A percentile compares a stretch with the other conserved stretches of the same genome.
phyloP scores from a whole-genome alignment of 306 rosid species.

The Begonia loranthoides region DNA sequence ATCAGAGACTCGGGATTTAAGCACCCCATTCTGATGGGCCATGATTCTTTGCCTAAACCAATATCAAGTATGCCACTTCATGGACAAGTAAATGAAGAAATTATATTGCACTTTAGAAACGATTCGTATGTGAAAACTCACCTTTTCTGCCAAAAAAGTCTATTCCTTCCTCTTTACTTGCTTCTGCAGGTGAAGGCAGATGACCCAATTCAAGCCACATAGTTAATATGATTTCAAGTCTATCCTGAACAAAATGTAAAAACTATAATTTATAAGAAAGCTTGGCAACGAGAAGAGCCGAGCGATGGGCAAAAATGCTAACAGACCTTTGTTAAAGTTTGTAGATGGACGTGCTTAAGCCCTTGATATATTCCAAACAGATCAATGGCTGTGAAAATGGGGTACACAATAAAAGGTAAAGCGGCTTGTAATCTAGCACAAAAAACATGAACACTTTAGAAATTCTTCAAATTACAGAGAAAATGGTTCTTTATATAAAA shows the following conservation, averaged over 20 bases:
- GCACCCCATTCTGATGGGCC: constrained; percentile 83
- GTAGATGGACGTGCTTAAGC: constrained; percentile 70
- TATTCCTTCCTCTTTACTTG: constrained; percentile 67
- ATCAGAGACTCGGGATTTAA: constrained; percentile 40
- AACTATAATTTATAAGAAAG: background rate
- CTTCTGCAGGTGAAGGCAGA: constrained; percentile 78
- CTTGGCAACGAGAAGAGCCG: background rate
- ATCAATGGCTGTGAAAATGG: constrained; percentile 66
- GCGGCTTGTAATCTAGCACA: constrained; percentile 43
- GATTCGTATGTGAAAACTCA: constrained; percentile 14
- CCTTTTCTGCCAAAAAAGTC: constrained; percentile 50
- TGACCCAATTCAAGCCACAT: constrained; percentile 64
- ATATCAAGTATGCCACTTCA: background rate
- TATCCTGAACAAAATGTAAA: constrained; percentile 43
- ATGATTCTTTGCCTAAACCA: constrained; percentile 39
- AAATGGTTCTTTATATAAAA: background rate
- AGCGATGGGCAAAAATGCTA: background rate
- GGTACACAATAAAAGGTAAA: constrained; percentile 54
- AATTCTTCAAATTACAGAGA: constrained; percentile 2
- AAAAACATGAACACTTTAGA: constrained; percentile 5
- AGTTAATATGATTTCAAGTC: constrained; percentile 72
- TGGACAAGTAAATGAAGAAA: background rate
- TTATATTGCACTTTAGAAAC: background rate
- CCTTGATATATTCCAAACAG: constrained; percentile 82
- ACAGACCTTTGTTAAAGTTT: constrained; percentile 76